Evolutionary conservation across 2,329 filamentous ascomycete genomes (phyloP).

Genomic region (Tolypocladium capitatum): DNA sequence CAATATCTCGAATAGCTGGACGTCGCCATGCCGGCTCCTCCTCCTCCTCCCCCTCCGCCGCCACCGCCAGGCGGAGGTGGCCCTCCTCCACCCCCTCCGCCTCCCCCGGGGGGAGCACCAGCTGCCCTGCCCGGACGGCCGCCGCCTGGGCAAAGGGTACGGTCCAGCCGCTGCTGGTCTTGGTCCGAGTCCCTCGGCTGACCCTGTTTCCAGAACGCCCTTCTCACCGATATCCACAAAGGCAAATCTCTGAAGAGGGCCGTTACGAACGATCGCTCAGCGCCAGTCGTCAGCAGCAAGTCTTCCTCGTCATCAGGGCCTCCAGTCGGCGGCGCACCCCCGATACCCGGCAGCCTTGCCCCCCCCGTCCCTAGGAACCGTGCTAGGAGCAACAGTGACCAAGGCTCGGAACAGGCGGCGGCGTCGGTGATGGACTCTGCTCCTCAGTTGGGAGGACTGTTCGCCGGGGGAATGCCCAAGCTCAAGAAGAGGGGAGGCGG

Average conservation of each 20-base stretch:
- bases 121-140: slow-evolving; percentile 45
- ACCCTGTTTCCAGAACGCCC: slow-evolving; percentile 49
- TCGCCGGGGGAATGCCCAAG: slow-evolving; percentile 92
- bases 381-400: slow-evolving; percentile 75
- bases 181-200: slow-evolving; percentile 2
- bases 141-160: slow-evolving; percentile 43
- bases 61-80: slow-evolving; percentile 50
- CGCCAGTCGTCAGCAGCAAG: slow-evolving; percentile 44
- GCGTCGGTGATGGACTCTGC: slow-evolving; percentile 40
- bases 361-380: slow-evolving; percentile 60
- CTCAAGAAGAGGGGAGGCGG: slow-evolving; percentile 75
- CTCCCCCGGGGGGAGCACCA: slow-evolving; percentile 26
- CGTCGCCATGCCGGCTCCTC: slow-evolving; percentile 36
- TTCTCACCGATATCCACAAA: slow-evolving; percentile 79
- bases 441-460: slow-evolving; percentile 76
- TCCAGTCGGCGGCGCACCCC: slow-evolving; percentile 62
- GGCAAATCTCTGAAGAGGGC: slow-evolving; percentile 71
- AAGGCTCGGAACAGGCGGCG: slow-evolving; percentile 33
- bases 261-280: slow-evolving; percentile 84
- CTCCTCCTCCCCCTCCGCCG: slow-evolving; percentile 59
- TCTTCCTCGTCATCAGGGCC: slow-evolving; percentile 32
- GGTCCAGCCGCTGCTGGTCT: slow-evolving; percentile 11
- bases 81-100: slow-evolving; percentile 51
- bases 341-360: slow-evolving; percentile 56
- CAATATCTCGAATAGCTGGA: background rate